These are phyloP conservation scores for Lactarius akahatsu DNA, from an alignment of 768 basidiomycete genomes.

Conservation along the genomic window DNA sequence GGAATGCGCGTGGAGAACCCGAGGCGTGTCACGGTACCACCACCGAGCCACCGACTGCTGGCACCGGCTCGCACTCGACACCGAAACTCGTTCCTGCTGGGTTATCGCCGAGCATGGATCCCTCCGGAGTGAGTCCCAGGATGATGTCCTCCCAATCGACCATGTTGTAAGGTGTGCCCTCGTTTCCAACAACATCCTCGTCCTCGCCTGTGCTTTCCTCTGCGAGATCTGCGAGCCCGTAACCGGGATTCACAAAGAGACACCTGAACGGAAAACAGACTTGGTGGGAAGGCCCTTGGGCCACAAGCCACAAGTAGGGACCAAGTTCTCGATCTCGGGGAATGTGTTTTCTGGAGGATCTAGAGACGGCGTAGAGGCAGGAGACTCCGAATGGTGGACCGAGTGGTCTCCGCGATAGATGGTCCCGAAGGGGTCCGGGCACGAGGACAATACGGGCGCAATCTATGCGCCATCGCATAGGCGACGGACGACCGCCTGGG, in stretches of 20 bases:
- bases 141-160: conserved; percentile 68
- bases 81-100: conserved; percentile 43
- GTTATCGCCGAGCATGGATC: conserved; percentile 39
- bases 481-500: conserved; percentile 11
- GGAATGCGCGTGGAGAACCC: conserved; percentile 83
- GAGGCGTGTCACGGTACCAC: conserved; percentile 79
- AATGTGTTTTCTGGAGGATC: conserved; percentile 39
- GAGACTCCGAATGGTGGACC: conserved; percentile 32
- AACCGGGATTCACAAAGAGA: conserved; percentile 65
- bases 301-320: conserved; percentile 93
- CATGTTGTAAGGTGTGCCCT: conserved; percentile 54
- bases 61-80: conserved; percentile 80
- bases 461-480: conserved; percentile 8
- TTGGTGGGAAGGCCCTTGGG: too few species aligned
- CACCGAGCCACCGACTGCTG: conserved; percentile 92
- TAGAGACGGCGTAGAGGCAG: conserved; percentile 34
- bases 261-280: conserved; percentile 73
- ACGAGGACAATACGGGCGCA: conserved; percentile 16
- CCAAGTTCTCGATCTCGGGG: conserved; percentile 80
- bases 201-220: conserved; percentile 57
- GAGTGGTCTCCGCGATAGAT: conserved; percentile 16
- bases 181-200: conserved; percentile 40
- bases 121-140: conserved; percentile 46
- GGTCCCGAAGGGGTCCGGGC: conserved; percentile 18
- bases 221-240: conserved; percentile 71